Percentiles rank a stretch among this genome's conserved stretches.
Conservation (phyloP, 805 yeast genomes). For the Scheffersomyces spartinae region DNA sequence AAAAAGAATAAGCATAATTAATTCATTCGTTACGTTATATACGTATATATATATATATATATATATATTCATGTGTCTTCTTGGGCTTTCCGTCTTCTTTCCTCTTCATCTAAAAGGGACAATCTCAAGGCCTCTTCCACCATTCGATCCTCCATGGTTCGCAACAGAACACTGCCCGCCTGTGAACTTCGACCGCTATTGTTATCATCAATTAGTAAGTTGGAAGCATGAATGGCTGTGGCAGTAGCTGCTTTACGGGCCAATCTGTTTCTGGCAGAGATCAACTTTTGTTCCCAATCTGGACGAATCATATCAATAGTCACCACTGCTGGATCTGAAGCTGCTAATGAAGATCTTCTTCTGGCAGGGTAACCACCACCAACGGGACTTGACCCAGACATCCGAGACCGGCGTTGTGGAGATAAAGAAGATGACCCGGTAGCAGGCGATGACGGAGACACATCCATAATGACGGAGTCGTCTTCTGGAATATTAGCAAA, state of each 20-base stretch:
- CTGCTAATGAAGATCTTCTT: slow-evolving; percentile 42
- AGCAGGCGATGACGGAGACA: slow-evolving; percentile 1
- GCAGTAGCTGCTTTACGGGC: slow-evolving; percentile 92
- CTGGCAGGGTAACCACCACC: slow-evolving; percentile 4
- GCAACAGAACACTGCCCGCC: slow-evolving; percentile 25
- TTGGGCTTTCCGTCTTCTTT: no score
- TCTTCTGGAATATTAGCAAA: slow-evolving; percentile 6
- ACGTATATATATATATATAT: not conserved
- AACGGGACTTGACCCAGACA: not conserved
- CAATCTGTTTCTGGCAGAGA: slow-evolving; percentile 59
- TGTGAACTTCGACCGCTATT: slow-evolving; percentile 6
- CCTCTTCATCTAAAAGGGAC: slow-evolving; percentile 61
- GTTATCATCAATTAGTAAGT: slow-evolving; percentile 41
- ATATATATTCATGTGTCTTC: no score
- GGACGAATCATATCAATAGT: slow-evolving; percentile 81
- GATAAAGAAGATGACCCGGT: slow-evolving; percentile 1
- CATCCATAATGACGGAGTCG: not conserved
- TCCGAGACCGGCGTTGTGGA: not conserved
- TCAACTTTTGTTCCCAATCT: slow-evolving; percentile 76
- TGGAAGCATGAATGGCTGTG: slow-evolving; percentile 83
- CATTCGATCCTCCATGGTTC: slow-evolving; percentile 53
- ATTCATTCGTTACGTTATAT: slow-evolving; percentile 1
- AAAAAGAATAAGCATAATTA: slow-evolving; percentile 1
- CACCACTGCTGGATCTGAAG: slow-evolving; percentile 57
- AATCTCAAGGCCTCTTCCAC: slow-evolving; percentile 73